These are phyloP conservation scores for Claviceps purpurea DNA, from an alignment of 2,329 filamentous ascomycete species.

Conservation along the genomic window DNA sequence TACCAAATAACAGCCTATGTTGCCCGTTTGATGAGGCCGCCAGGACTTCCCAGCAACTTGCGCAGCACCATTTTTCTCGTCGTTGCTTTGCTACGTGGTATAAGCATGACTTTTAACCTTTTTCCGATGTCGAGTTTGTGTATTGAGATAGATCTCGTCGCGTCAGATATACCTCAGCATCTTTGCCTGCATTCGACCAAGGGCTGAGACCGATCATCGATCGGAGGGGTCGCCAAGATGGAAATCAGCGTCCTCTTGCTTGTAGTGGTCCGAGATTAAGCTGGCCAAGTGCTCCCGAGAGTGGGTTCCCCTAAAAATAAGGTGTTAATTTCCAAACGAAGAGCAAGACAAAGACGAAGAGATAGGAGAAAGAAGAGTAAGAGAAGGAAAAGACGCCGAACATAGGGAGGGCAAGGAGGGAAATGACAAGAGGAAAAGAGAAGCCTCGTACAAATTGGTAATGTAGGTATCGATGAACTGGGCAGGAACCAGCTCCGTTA, in stretches of 20 bases:
- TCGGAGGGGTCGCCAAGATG: constrained; percentile 29
- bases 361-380: background rate
- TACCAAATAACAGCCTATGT: background rate
- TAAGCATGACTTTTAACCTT: background rate
- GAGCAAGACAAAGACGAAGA: background rate
- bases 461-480: constrained; percentile 71
- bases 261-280: constrained; percentile 64
- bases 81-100: background rate
- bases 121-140: background rate
- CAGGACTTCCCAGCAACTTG: background rate
- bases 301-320: constrained; percentile 44
- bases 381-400: background rate
- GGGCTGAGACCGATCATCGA: constrained; percentile 3
- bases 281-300: constrained; percentile 60
- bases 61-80: background rate
- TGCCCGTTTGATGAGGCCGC: constrained; percentile 9
- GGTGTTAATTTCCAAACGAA: background rate
- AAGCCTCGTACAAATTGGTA: constrained; percentile 50
- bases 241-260: constrained; percentile 56
- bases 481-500: constrained; percentile 71
- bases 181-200: background rate
- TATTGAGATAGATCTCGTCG: background rate
- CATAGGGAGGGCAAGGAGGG: background rate
- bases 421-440: background rate
- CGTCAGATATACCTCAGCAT: background rate